Percentiles rank a stretch among this genome's conserved stretches.
phyloP scores from a whole-genome alignment of 2,329 filamentous ascomycete species.

The Penicillium griseofulvum region DNA sequence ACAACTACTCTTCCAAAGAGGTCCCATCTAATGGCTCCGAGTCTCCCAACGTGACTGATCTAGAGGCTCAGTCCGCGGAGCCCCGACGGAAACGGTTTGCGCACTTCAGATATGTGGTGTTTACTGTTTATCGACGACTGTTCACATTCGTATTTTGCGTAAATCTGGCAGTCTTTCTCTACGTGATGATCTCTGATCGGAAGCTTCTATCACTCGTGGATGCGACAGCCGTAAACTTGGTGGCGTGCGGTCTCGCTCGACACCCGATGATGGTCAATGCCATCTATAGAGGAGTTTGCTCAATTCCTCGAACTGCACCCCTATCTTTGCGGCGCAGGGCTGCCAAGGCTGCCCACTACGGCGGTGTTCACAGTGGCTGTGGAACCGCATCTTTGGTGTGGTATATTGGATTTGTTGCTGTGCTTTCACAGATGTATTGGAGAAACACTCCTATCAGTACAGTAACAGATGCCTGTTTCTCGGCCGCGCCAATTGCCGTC shows the following conservation, averaged over 20 bases:
- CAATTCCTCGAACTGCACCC: slow-evolving; percentile 45
- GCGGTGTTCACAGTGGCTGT: slow-evolving; percentile 54
- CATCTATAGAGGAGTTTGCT: slow-evolving; percentile 47
- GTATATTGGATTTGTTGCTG: slow-evolving; percentile 39
- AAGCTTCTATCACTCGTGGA: slow-evolving; percentile 40
- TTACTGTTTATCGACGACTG: slow-evolving; percentile 41
- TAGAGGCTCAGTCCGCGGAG: slow-evolving; percentile 11
- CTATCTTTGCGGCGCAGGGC: slow-evolving; percentile 45
- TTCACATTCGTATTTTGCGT: slow-evolving; percentile 40
- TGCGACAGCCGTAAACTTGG: slow-evolving; percentile 46
- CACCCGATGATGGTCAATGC: slow-evolving; percentile 54
- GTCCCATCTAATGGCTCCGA: background rate
- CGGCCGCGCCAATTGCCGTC: slow-evolving; percentile 48
- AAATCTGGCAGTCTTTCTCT: slow-evolving; percentile 41
- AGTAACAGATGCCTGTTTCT: slow-evolving; percentile 15
- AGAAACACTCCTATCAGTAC: slow-evolving; percentile 15
- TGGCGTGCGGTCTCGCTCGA: slow-evolving; percentile 48
- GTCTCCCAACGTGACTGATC: slow-evolving; percentile 3
- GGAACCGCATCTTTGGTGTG: slow-evolving; percentile 49
- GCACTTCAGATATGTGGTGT: slow-evolving; percentile 11
- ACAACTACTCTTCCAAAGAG: background rate
- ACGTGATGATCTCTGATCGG: slow-evolving; percentile 35
- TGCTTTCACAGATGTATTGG: slow-evolving; percentile 32
- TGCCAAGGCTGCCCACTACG: slow-evolving; percentile 54
- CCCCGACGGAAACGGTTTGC: slow-evolving; percentile 12